Conservation (phyloP, 2,329 filamentous ascomycete species). For the Hypomyces perniciosus region DNA sequence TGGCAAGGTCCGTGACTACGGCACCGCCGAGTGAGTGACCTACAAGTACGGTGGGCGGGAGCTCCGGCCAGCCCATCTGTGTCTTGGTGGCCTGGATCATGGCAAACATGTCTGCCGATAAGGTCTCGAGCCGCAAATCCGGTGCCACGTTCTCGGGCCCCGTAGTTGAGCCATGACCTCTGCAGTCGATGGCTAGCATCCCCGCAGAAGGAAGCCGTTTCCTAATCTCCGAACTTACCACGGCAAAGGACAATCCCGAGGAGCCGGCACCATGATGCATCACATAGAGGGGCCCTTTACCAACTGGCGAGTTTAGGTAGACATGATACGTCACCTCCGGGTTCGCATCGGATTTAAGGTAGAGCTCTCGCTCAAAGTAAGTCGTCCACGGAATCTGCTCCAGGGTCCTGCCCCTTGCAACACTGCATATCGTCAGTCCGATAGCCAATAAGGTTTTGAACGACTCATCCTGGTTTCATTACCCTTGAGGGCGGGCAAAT, state of each 20-base stretch:
- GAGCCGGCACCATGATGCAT: conserved; percentile 94
- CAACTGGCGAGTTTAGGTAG: conserved; percentile 77
- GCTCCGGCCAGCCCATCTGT: conserved; percentile 63
- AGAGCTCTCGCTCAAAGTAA: conserved; percentile 86
- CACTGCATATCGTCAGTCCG: conserved; percentile 31
- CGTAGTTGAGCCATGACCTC: conserved; percentile 75
- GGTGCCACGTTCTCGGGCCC: conserved; percentile 35
- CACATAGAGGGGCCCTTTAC: conserved; percentile 75
- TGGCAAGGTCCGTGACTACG: conserved; percentile 78
- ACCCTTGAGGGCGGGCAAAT: conserved; percentile 67
- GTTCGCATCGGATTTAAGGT: conserved; percentile 48
- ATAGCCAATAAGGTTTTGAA: conserved; percentile 2
- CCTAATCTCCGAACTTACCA: conserved; percentile 70
- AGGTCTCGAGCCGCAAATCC: conserved; percentile 66
- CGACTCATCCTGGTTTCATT: conserved; percentile 17
- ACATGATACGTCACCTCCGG: conserved; percentile 65
- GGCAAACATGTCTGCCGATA: conserved; percentile 66
- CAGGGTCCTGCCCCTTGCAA: conserved; percentile 47
- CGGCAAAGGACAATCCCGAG: conserved; percentile 85
- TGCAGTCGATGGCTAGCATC: conserved; percentile 76
- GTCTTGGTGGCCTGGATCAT: conserved; percentile 62
- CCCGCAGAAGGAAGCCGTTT: conserved; percentile 74
- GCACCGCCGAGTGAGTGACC: conserved; percentile 92
- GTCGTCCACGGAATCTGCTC: conserved; percentile 77
- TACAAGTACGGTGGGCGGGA: conserved; percentile 75